These are phyloP conservation scores for Clathrospora elynae DNA, from an alignment of 2,329 filamentous ascomycete genomes.

Conservation along the genomic window DNA sequence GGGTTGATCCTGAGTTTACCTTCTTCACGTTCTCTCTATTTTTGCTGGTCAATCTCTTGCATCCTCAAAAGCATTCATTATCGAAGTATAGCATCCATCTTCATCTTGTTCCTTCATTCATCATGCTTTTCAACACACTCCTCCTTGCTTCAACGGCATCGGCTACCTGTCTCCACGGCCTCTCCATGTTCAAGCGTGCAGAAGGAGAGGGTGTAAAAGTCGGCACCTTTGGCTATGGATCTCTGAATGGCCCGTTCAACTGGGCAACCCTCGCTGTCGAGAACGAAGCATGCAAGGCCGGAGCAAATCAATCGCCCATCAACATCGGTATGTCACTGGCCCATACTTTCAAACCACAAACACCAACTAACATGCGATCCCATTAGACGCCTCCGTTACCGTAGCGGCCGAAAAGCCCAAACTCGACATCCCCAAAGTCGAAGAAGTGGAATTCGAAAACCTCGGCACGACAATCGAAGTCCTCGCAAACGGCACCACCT, in stretches of 20 bases:
- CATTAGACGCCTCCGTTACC: slow-evolving; percentile 39
- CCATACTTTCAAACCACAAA: slow-evolving; percentile 2
- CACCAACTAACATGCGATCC: slow-evolving; percentile 8
- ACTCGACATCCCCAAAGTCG: slow-evolving; percentile 50
- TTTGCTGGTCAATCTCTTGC: background rate
- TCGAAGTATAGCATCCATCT: slow-evolving; percentile 5
- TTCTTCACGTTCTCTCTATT: background rate
- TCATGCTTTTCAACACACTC: slow-evolving; percentile 41
- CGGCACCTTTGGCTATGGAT: slow-evolving; percentile 52
- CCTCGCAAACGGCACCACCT: slow-evolving; percentile 58
- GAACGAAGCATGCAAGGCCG: slow-evolving; percentile 56
- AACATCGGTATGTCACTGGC: slow-evolving; percentile 50
- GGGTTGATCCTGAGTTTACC: background rate
- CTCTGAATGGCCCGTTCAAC: slow-evolving; percentile 56
- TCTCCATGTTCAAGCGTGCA: slow-evolving; percentile 45
- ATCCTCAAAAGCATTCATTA: background rate
- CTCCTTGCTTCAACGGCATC: slow-evolving; percentile 44
- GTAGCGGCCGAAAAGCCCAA: slow-evolving; percentile 37
- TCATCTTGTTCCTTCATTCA: slow-evolving; percentile 20
- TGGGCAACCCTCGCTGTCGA: slow-evolving; percentile 56
- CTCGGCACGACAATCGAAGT: slow-evolving; percentile 64
- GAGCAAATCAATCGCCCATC: slow-evolving; percentile 62
- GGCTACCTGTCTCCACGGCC: slow-evolving; percentile 52
- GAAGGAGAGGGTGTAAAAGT: slow-evolving; percentile 36
- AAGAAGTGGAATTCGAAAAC: slow-evolving; percentile 59